Percentiles rank a stretch among this genome's conserved stretches.
These are phyloP conservation scores for Austroboletus novae-zelandiae DNA, from an alignment of 1,284 basidiomycete genomes.

Conservation along the genomic window DNA sequence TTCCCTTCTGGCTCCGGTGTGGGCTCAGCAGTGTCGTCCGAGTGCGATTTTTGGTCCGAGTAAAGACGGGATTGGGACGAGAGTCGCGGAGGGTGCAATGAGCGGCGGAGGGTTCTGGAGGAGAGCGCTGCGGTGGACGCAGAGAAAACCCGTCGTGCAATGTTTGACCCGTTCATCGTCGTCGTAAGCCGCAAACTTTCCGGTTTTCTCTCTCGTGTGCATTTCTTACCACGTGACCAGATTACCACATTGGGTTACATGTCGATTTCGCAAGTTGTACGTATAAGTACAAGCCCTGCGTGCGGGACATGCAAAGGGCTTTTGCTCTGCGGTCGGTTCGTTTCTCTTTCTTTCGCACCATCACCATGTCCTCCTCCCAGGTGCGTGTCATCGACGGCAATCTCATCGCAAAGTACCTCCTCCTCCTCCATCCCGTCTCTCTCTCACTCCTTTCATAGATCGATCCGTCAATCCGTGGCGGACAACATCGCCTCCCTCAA, in stretches of 20 bases:
- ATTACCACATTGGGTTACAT: not conserved
- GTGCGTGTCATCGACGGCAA: slow-evolving; percentile 84
- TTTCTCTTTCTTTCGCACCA: slow-evolving; percentile 39
- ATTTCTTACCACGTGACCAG: slow-evolving; percentile 24
- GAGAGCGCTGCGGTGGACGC: slow-evolving; percentile 55
- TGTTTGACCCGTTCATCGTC: slow-evolving; percentile 46
- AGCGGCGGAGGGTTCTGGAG: slow-evolving; percentile 42
- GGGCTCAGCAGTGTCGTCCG: slow-evolving; percentile 21
- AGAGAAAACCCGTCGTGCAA: slow-evolving; percentile 52
- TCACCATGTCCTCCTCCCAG: slow-evolving; percentile 46
- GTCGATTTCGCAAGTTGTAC: too few species aligned
- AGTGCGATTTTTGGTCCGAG: slow-evolving; percentile 46
- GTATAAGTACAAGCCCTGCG: not conserved
- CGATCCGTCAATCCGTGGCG: slow-evolving; percentile 75
- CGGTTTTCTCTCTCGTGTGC: not conserved
- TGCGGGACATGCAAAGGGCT: slow-evolving; percentile 6
- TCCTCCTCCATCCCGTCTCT: slow-evolving; percentile 1
- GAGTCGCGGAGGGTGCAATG: slow-evolving; percentile 30
- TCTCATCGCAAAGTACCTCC: slow-evolving; percentile 78
- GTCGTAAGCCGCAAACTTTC: not conserved
- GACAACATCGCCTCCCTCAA: slow-evolving; percentile 61
- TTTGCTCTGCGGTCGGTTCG: slow-evolving; percentile 1
- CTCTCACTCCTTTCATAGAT: slow-evolving; percentile 43
- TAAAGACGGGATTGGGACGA: slow-evolving; percentile 41
- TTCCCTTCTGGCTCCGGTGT: slow-evolving; percentile 33